A percentile compares a stretch with the other conserved stretches of the same genome.
Evolutionary conservation across 306 rosid species (phyloP).

Genomic region (Cucumis cinereus): DNA sequence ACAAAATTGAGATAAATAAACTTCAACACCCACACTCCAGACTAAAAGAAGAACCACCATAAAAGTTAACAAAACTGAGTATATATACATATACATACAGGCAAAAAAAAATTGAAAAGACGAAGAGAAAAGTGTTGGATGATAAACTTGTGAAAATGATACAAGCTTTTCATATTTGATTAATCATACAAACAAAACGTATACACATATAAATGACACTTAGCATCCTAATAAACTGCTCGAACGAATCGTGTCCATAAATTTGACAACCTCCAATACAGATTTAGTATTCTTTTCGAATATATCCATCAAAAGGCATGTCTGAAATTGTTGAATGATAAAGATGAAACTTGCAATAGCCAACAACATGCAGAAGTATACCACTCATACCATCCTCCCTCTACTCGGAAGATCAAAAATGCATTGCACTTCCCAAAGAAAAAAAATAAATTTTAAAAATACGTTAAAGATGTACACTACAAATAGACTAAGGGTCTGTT

Average conservation of each 20-base stretch:
- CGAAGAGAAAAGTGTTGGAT: background rate
- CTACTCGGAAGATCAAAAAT: too few relatives aligned
- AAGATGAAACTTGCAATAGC: too few relatives aligned
- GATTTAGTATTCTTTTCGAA: background rate
- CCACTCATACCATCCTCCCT: too few relatives aligned
- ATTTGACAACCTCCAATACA: background rate
- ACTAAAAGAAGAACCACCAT: background rate
- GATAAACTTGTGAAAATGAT: background rate
- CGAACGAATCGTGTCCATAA: background rate
- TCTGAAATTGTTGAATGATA: background rate
- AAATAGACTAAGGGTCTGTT: too few relatives aligned
- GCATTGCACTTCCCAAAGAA: too few relatives aligned
- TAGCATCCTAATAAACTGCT: background rate
- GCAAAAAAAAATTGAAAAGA: background rate
- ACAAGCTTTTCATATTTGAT: background rate
- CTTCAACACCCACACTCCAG: background rate
- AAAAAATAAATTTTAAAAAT: too few relatives aligned
- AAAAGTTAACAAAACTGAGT: background rate
- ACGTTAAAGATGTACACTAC: too few relatives aligned
- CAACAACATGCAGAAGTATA: too few relatives aligned
- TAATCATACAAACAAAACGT: background rate
- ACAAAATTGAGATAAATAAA: background rate
- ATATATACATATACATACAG: background rate
- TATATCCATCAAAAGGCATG: background rate
- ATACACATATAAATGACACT: background rate